phyloP scores from a whole-genome alignment of 805 yeast genomes.

The Candida glaebosa region DNA sequence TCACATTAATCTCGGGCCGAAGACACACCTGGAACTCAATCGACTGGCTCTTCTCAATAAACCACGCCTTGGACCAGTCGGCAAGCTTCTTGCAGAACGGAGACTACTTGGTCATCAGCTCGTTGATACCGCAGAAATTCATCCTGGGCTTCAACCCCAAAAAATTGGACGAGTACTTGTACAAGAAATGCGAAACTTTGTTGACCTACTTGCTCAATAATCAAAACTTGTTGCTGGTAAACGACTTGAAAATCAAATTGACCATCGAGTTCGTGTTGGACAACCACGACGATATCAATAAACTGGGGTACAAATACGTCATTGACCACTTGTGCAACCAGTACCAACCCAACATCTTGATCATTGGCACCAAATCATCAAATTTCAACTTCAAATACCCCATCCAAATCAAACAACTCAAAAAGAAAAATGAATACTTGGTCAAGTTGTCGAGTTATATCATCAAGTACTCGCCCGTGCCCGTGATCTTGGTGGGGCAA shows the following conservation, averaged over 20 bases:
- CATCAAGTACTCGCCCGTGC: slow-evolving; percentile 37
- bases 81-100: slow-evolving; percentile 30
- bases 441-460: slow-evolving; percentile 36
- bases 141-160: slow-evolving; percentile 10
- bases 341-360: slow-evolving; percentile 38
- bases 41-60: slow-evolving; percentile 33
- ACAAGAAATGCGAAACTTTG: slow-evolving; percentile 24
- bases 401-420: slow-evolving; percentile 19
- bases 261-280: slow-evolving; percentile 38
- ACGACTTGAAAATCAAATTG: slow-evolving; percentile 27
- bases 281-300: slow-evolving; percentile 8
- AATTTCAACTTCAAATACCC: slow-evolving; percentile 44
- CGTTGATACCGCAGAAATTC: slow-evolving; percentile 25
- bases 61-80: slow-evolving; percentile 6
- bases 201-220: slow-evolving; percentile 18
- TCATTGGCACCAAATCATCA: slow-evolving; percentile 36
- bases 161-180: slow-evolving; percentile 17
- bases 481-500: slow-evolving; percentile 36
- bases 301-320: slow-evolving; percentile 30
- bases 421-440: slow-evolving; percentile 21
- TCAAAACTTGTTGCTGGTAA: slow-evolving; percentile 7
- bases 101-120: slow-evolving; percentile 36
- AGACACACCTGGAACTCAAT: slow-evolving; percentile 43
- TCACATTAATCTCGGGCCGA: slow-evolving; percentile 38
- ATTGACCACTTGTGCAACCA: slow-evolving; percentile 34